Conservation (phyloP, 805 yeast genomes). For the Lipomyces oligophaga region DNA sequence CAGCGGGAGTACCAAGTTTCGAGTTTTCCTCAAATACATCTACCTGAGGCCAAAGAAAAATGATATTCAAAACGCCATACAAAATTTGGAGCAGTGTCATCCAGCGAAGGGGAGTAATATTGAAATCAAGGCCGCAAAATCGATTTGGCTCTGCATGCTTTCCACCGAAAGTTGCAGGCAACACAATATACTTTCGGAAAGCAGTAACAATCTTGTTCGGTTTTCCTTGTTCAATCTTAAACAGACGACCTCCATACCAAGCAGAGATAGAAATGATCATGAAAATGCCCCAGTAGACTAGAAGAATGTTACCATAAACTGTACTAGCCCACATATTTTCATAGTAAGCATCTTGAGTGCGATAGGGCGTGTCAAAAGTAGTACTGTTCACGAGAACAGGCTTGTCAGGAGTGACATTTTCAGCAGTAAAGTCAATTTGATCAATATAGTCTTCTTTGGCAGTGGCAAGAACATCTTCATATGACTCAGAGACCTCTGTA, state of each 20-base stretch:
- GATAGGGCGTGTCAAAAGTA: background rate
- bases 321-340: conserved; percentile 4
- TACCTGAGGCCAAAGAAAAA: conserved; percentile 10
- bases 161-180: conserved; percentile 34
- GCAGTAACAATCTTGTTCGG: conserved; percentile 2
- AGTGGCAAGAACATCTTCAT: conserved; percentile 2
- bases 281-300: conserved; percentile 18
- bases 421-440: conserved; percentile 3
- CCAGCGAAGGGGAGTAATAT: conserved; percentile 41
- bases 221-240: conserved; percentile 1
- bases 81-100: conserved; percentile 29
- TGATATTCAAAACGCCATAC: conserved; percentile 5
- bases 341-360: conserved; percentile 1
- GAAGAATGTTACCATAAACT: conserved; percentile 12
- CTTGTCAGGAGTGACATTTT: background rate
- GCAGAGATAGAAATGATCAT: conserved; percentile 4
- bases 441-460: conserved; percentile 5
- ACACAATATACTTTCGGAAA: conserved; percentile 17
- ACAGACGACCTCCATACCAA: conserved; percentile 1
- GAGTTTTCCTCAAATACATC: conserved; percentile 4
- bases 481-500: background rate
- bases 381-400: conserved; percentile 6
- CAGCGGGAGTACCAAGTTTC: background rate
- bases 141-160: conserved; percentile 32
- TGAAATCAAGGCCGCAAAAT: conserved; percentile 21